Evolutionary conservation across 306 rosid species (phyloP), one percentile per base, ranked within the genome.

Genomic region (Arachis hypogaea): DNA sequence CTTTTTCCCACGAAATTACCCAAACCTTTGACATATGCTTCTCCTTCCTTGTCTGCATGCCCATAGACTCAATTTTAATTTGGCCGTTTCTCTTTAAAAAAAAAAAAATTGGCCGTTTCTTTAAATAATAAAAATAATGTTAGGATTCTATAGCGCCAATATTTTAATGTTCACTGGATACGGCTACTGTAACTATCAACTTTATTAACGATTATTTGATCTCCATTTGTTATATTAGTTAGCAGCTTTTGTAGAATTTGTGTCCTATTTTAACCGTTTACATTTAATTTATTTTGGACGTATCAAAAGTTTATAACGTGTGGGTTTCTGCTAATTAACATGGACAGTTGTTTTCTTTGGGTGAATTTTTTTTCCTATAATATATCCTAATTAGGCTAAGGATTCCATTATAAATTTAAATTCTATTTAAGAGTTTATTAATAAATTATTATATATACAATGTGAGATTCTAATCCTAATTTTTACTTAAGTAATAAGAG

Each of bases 161-260:
- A 45, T 57, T 58, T 66, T 45, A 49, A 50, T 68, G 36, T 47
- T 77, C 9, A 9, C 12, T 3, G 29, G 76, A 69, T 63, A 69
- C 45, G 55, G 44, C 11, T 7, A 47, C 68, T 55, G 63, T 5
- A 56, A 56, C 57, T 59, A 14, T 64, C 72, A 41, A 63, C 64
- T 75, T 69, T 63, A 56, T 63, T 55, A n/a, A 72, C 28, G 33
- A 29, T 16, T 63, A 59, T 50, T 64, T 38, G 43, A 69, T 63
- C 8, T 49, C 38, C 49, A 59, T 41, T 77, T 50, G 63, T 0
- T 77, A 43, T 44, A 59, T 60, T 50, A 50, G 47, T 49, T 62
- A 62, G 71, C 65, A 9, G 71, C 56, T 47, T 38, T 59, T 51
- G 47, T 74, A 45, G 64, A 60, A 60, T 59, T 51, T 50, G 41